Evolutionary conservation across 2,329 filamentous ascomycete genomes (phyloP).

Genomic region (Monosporascus cannonballus): DNA sequence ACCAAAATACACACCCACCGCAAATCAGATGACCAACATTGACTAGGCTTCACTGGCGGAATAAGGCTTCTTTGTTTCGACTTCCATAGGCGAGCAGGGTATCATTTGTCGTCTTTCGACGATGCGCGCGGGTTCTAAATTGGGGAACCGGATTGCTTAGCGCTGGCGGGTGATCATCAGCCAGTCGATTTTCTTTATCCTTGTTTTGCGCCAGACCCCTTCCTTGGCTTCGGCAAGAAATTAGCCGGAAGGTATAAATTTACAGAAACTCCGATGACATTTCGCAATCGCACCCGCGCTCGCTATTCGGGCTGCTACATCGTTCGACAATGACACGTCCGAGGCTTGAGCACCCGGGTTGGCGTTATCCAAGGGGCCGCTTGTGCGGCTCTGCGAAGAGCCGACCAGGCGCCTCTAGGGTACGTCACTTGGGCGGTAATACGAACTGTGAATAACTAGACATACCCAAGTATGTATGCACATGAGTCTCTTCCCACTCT

Average conservation of each 20-base stretch:
- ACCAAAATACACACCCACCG: background rate
- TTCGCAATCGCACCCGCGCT: too few relatives aligned
- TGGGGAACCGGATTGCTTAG: constrained; percentile 11
- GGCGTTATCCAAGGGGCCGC: too few relatives aligned
- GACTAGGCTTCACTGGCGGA: constrained; percentile 11
- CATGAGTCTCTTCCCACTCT: too few relatives aligned
- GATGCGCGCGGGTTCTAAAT: constrained; percentile 16
- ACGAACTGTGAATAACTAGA: too few relatives aligned
- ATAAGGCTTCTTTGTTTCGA: constrained; percentile 16
- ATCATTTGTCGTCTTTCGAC: constrained; percentile 20
- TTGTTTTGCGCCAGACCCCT: constrained; percentile 5
- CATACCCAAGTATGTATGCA: too few relatives aligned
- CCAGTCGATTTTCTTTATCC: constrained; percentile 21
- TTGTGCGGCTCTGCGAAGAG: too few relatives aligned
- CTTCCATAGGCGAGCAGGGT: constrained; percentile 7
- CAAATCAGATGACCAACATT: background rate
- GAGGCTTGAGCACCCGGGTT: too few relatives aligned
- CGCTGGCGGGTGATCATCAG: constrained; percentile 15
- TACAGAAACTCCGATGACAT: background rate
- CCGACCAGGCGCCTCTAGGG: too few relatives aligned
- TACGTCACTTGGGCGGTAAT: too few relatives aligned
- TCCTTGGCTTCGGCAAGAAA: constrained; percentile 2
- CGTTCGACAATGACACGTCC: too few relatives aligned
- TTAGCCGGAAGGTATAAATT: background rate
- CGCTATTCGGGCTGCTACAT: too few relatives aligned